These are phyloP conservation scores for Pichia sp. DNA, from an alignment of 1,139 yeast species.

Conservation along the genomic window DNA sequence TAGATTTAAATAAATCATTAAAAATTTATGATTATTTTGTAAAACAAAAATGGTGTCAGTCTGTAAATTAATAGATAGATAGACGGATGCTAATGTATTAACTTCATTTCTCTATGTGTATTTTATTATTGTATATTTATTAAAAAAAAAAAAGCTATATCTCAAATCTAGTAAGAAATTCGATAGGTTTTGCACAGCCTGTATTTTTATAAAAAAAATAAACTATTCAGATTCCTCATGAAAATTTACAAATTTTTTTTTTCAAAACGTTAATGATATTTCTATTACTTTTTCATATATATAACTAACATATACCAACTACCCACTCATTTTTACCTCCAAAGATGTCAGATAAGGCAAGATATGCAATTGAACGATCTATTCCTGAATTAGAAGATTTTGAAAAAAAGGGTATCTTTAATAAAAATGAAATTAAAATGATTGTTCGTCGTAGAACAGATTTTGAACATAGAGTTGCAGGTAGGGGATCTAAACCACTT, in stretches of 20 bases:
- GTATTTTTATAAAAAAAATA: neutral
- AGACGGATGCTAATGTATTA: neutral
- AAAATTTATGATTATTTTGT: conserved; percentile 89
- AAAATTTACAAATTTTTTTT: neutral
- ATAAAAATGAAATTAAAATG: conserved; percentile 69
- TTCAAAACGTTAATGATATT: neutral
- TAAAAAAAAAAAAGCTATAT: neutral
- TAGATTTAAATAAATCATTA: conserved; percentile 82
- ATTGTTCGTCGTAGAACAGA: conserved; percentile 93
- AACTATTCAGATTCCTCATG: neutral
- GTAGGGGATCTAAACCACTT: conserved; percentile 72
- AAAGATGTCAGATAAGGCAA: conserved; percentile 43
- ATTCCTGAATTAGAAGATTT: conserved; percentile 93
- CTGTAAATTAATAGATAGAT: neutral
- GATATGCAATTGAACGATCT: conserved; percentile 58
- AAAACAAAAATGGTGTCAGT: conserved; percentile 73
- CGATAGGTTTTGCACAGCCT: neutral
- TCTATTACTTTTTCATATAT: neutral
- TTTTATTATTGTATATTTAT: neutral
- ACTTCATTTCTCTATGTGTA: neutral
- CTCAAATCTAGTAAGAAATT: too few relatives aligned
- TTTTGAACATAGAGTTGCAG: conserved; percentile 84
- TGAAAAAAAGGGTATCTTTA: conserved; percentile 72
- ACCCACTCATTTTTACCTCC: neutral
- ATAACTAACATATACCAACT: neutral